Percentiles rank a stretch among this genome's conserved stretches.
Evolutionary conservation across 768 basidiomycete species (phyloP).

Genomic region (Pleurotus pulmonarius): DNA sequence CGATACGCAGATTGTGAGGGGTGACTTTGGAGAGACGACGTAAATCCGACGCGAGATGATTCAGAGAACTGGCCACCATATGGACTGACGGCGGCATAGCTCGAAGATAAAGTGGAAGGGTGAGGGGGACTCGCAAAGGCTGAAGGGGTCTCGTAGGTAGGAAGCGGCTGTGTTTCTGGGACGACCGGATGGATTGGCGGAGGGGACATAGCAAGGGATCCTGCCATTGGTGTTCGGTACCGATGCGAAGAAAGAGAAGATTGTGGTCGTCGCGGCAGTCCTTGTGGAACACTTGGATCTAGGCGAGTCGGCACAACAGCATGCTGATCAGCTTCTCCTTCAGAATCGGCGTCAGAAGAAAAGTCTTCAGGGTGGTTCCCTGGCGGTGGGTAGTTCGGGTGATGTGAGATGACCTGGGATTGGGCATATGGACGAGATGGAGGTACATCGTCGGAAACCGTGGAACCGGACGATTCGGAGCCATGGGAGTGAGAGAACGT

Average conservation of each 20-base stretch:
- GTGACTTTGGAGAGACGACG: conserved; percentile 34
- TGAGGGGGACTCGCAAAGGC: conserved; percentile 56
- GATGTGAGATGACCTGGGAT: conserved; percentile 16
- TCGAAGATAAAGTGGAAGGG: conserved; percentile 31
- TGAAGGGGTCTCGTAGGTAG: conserved; percentile 67
- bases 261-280: conserved; percentile 47
- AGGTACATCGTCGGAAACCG: conserved; percentile 42
- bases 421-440: conserved; percentile 19
- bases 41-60: conserved; percentile 31
- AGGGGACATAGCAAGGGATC: conserved; percentile 56
- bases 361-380: conserved; percentile 24
- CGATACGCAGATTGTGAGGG: conserved; percentile 32
- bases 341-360: conserved; percentile 45
- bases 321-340: conserved; percentile 44
- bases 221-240: conserved; percentile 74
- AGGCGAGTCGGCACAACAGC: conserved; percentile 24
- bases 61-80: conserved; percentile 35
- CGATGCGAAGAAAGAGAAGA: conserved; percentile 77
- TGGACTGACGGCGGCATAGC: conserved; percentile 31
- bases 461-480: conserved; percentile 67
- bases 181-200: conserved; percentile 40
- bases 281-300: conserved; percentile 23
- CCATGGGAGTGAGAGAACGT: conserved; percentile 44
- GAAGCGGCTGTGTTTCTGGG: conserved; percentile 69
- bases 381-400: conserved; percentile 21